These are phyloP conservation scores for Alternaria rosae DNA, from an alignment of 2,329 filamentous ascomycete genomes.

Conservation along the genomic window DNA sequence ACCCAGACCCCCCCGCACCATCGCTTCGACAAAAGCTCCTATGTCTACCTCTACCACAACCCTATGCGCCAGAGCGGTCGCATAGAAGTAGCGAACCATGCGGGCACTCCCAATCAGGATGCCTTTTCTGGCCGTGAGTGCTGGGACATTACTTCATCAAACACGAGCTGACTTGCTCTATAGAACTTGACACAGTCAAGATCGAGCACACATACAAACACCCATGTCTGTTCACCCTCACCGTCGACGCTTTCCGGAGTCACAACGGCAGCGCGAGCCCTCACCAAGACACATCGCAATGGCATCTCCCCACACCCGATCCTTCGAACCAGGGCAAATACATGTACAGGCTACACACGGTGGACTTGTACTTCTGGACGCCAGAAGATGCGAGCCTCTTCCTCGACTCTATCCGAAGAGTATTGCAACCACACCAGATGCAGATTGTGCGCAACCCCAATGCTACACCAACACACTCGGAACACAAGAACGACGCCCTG, in stretches of 20 bases:
- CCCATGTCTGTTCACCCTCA: conserved; percentile 72
- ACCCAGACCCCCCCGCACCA: conserved; percentile 74
- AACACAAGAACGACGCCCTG: conserved; percentile 60
- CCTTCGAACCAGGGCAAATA: conserved; percentile 78
- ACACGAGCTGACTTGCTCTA: conserved; percentile 26
- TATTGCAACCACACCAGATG: conserved; percentile 66
- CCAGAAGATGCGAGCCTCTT: conserved; percentile 75
- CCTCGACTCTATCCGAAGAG: conserved; percentile 70
- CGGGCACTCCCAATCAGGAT: conserved; percentile 78
- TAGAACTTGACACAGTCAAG: conserved; percentile 71
- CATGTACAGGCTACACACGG: conserved; percentile 76
- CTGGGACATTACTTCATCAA: background rate
- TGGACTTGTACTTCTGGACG: conserved; percentile 84
- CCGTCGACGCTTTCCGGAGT: conserved; percentile 58
- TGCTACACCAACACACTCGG: conserved; percentile 49
- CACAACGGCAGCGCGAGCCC: conserved; percentile 48
- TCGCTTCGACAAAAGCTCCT: conserved; percentile 80
- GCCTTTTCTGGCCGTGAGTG: conserved; percentile 77
- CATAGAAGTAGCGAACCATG: conserved; percentile 77
- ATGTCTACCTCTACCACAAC: conserved; percentile 82
- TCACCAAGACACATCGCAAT: conserved; percentile 63
- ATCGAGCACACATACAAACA: conserved; percentile 78
- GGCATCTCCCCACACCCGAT: conserved; percentile 79
- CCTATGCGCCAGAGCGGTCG: conserved; percentile 71
- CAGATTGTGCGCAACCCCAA: conserved; percentile 47